Percentiles rank a stretch among this genome's conserved stretches.
phyloP scores from a whole-genome alignment of 1,284 basidiomycete species.

The Farysia itapuensis region DNA sequence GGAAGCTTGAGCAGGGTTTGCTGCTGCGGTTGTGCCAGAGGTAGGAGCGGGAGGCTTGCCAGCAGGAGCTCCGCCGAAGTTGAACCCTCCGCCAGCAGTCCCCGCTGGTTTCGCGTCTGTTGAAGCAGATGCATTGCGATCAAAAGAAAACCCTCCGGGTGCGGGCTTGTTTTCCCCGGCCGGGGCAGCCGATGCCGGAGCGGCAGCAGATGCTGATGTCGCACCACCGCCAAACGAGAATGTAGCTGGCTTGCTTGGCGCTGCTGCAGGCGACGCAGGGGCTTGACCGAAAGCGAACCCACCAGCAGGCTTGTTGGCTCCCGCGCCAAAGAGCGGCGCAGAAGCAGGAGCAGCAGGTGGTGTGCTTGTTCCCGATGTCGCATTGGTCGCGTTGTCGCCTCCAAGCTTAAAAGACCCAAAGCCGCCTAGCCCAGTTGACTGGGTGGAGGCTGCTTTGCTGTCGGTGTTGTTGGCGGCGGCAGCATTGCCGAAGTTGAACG shows the following conservation, averaged over 20 bases:
- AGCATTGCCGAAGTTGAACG: slow-evolving; percentile 1
- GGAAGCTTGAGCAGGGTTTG: too few relatives aligned
- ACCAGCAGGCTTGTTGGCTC: slow-evolving; percentile 4
- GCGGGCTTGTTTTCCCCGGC: too few relatives aligned
- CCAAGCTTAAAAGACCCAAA: background rate
- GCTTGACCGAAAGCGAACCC: slow-evolving; percentile 36
- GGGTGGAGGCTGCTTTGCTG: background rate
- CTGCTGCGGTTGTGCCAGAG: too few relatives aligned
- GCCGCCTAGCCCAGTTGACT: background rate
- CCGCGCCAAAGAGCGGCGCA: background rate
- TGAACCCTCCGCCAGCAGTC: background rate
- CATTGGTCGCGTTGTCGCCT: background rate
- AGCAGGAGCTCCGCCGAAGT: background rate
- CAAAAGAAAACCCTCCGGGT: too few relatives aligned
- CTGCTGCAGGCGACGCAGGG: too few relatives aligned
- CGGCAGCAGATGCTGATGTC: too few relatives aligned
- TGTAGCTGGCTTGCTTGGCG: too few relatives aligned
- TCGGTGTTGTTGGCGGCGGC: background rate
- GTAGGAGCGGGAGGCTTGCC: too few relatives aligned
- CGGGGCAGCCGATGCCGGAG: too few relatives aligned
- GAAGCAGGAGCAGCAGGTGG: background rate
- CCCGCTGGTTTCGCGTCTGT: too few relatives aligned
- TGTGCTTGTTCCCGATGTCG: background rate
- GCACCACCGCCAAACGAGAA: too few relatives aligned
- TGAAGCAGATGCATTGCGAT: too few relatives aligned